Evolutionary conservation across 768 basidiomycete species (phyloP), one percentile per base, ranked within the genome.

Genomic region (Russula ochroleuca): DNA sequence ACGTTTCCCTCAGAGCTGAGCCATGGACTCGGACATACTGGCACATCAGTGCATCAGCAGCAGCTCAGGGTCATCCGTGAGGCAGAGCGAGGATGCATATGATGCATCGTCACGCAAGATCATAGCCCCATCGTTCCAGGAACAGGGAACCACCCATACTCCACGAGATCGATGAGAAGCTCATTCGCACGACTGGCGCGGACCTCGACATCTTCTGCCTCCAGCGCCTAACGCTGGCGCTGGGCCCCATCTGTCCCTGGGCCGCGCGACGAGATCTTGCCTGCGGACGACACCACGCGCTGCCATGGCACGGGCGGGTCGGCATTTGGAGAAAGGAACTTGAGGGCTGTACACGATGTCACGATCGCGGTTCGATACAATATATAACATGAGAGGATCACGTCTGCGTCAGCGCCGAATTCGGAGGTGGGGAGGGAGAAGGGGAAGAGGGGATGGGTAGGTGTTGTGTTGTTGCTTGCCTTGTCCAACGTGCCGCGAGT

Each of bases 151-250:
- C 88, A 90, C 9, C 88, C 88, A 72, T 76, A 88, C 13, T 66
- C 71, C 7, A 71, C 67, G 40, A 90, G 72, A 73, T 87, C 78
- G 5, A 94, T 81, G 52, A 80, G 80, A 70, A 83, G 73, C 53
- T 81, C 85, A 33, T 82, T 87, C 13, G 77, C 80, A 67, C 80
- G 77, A 21, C 83, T 80, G 2, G 74, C 75, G 3, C 71, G 78
- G 21, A 95, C 92, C 56, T 90, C 84, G n/a, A 95, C 82, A 4
- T 90, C 92, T 73, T 95, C 94, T 0, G 83, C 85, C 62, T 86
- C 83, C 15, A 97, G 80, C 2, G 81, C 85, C n/a, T 87, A 85
- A 19, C 84, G 78, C 71, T 97, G 94, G 1, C 84, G 77, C 50
- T 81, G 81, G 0, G 92, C 92, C 2, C 92, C 92, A 45, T 82